Base-by-base conservation (phyloP, 169 alveolate genomes). In the Plasmodium inui region DNA sequence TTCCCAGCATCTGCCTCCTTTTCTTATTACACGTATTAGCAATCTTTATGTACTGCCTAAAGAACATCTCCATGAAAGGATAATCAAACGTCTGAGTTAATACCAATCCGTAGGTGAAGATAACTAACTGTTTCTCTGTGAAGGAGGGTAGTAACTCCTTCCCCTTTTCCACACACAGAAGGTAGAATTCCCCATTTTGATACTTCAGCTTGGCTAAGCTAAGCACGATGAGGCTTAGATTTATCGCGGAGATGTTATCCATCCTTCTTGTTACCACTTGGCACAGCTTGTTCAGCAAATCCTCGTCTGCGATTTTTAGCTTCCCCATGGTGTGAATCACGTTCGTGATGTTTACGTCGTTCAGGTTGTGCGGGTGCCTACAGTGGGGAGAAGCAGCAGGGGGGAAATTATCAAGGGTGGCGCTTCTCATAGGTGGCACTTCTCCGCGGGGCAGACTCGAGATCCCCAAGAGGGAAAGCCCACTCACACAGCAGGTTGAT, bases 221-320 rank as follows among this genome's bases (percentile, higher is more conserved):
- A 79, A 78, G 84, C 32, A 88, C 83, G 28, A 78, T 88, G n/a
- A 88, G 81, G 44, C 94, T 88, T 71, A 88, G 50, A 78, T 88
- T 88, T 57, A 88, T 22, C 6, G 82, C 76, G 1, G 94, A 88
- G 14, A 88, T 88, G 17, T 67, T 88, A 1, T 79, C 94, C 1
- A 78, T 76, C 72, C 94, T 88, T 55, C 39, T 7, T 5, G 37
- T 55, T 55, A 88, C 71, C 26, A 88, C 72, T 22, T 88, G 32
- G 41, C 94, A 88, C 41, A 88, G 5, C 46, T n/a, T 88, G 44
- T 88, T 39, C 22, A 41, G 72, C 37, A 88, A 17, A 8, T 41
- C 55, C 5, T 88, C 94, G 55, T 88, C 82, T 57, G 37, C 44
- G n/a, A 78, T 41, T 57, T 88, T 88, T 32, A 88, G 12, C 30